Conservation (phyloP, 2,329 filamentous ascomycete genomes). For the Alternaria sp. region DNA sequence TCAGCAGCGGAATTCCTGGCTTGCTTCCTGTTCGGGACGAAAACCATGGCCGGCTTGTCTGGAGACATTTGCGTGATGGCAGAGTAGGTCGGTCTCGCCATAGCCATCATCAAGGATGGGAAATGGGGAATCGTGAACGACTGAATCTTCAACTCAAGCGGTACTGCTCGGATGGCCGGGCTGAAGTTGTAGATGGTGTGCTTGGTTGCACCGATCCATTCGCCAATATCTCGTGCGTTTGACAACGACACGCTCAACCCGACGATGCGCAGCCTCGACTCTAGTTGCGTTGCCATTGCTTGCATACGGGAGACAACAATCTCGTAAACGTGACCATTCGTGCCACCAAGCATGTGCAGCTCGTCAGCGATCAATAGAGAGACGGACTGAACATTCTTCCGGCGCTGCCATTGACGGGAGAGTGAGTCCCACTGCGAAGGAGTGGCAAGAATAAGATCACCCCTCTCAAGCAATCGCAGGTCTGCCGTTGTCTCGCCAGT, state of each 20-base stretch:
- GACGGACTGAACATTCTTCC: conserved; percentile 92
- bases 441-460: conserved; percentile 90
- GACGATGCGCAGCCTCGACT: conserved; percentile 83
- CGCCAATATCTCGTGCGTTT: conserved; percentile 91
- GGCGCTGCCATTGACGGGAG: conserved; percentile 93
- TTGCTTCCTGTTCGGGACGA: conserved; percentile 93
- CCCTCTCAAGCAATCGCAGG: conserved; percentile 83
- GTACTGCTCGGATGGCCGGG: conserved; percentile 85
- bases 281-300: conserved; percentile 87
- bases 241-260: conserved; percentile 90
- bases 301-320: conserved; percentile 98
- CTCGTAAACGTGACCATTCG: conserved; percentile 89
- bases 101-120: conserved; percentile 96
- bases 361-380: conserved; percentile 94
- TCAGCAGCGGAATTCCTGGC: conserved; percentile 86
- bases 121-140: conserved; percentile 96
- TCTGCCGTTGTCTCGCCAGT: conserved; percentile 92
- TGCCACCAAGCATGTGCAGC: conserved; percentile 88
- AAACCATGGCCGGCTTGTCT: conserved; percentile 88
- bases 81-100: conserved; percentile 92
- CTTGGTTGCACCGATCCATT: conserved; percentile 98
- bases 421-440: conserved; percentile 95
- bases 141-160: conserved; percentile 92
- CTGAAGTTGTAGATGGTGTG: conserved; percentile 99
- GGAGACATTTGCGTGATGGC: conserved; percentile 87